Evolutionary conservation across 2,329 filamentous ascomycete genomes (phyloP), one percentile per base, ranked within the genome.

Genomic region (Fusarium decemcellulare): DNA sequence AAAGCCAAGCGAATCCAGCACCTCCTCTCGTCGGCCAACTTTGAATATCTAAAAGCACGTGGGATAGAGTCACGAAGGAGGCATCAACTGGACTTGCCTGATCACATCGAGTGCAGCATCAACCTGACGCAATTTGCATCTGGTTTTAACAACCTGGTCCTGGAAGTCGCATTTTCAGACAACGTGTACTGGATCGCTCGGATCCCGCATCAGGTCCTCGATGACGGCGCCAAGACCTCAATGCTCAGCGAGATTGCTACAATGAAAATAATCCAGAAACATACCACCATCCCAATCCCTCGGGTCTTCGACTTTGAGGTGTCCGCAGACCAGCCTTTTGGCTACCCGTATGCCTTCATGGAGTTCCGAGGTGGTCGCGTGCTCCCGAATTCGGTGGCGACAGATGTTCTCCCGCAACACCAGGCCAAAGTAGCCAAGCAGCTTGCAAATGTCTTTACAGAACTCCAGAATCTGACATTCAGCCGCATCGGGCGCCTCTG

Each of bases 171-270:
- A 42, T 77, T 77, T 46, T 74, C 75, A 23, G 74, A 77, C 54
- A 53, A 68, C 34, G 63, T 74, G 14, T 71, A 59, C 59, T 76
- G 72, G 72, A 59, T 76, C 39, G 74, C 68, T 56, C 66, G 72
- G 36, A 70, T 76, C 34, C 71, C 65, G 16, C 54, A 72, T 48
- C 58, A 63, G 44, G n/a, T 53, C 15, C 39, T 70, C 18, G 54
- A 71, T 42, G 55, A 70, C 27, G 46, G 46, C 42, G 58, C 8
- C 32, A 34, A 5, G 11, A 34, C 32, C 32, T 34, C 32, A 47
- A 61, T 75, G 60, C 66, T 73, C n/a, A 76, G 73, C 59, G 75
- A 76, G 59, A 72, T 75, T 44, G 70, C 74, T n/a, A 76, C 75
- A 7, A 77, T 76, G 74, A 74, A 59, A 29, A 61, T 70, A 29